A percentile compares a stretch with the other conserved stretches of the same genome.
phyloP scores from a whole-genome alignment of 2,329 filamentous ascomycete species.

The Alternaria hordeiaustralica region DNA sequence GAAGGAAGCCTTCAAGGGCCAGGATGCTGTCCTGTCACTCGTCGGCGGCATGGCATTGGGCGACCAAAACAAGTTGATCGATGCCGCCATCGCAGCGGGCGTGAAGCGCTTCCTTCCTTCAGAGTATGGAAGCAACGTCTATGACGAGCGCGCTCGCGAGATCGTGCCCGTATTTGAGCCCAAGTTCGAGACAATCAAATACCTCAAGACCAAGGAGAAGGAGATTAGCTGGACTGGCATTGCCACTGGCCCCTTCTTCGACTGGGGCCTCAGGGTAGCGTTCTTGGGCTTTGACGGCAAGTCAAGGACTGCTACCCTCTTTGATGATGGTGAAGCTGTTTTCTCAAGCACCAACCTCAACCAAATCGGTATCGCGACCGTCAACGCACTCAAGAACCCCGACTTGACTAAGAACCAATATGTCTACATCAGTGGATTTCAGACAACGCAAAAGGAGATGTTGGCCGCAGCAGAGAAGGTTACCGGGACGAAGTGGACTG shows the following conservation, averaged over 20 bases:
- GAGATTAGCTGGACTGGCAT: constrained; percentile 63
- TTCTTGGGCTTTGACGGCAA: constrained; percentile 61
- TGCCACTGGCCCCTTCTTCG: constrained; percentile 61
- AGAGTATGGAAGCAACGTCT: constrained; percentile 60
- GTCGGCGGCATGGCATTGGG: constrained; percentile 52
- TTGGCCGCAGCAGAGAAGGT: constrained; percentile 60
- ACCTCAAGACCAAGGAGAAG: constrained; percentile 57
- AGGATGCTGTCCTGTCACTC: constrained; percentile 63
- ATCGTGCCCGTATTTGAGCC: constrained; percentile 59
- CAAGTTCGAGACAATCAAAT: constrained; percentile 60
- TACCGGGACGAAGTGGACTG: constrained; percentile 59
- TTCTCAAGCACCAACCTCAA: constrained; percentile 60
- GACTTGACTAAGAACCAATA: constrained; percentile 64
- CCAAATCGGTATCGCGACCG: constrained; percentile 61
- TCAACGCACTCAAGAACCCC: constrained; percentile 57
- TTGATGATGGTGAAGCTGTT: constrained; percentile 62
- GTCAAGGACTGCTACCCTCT: constrained; percentile 59
- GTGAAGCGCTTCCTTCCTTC: constrained; percentile 68
- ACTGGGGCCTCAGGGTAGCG: constrained; percentile 61
- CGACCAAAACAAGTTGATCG: constrained; percentile 60
- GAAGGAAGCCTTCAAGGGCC: constrained; percentile 58
- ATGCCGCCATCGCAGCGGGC: constrained; percentile 65
- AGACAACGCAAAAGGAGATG: constrained; percentile 65
- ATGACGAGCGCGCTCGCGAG: constrained; percentile 41
- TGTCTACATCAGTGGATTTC: constrained; percentile 64